Conservation (phyloP, 176 grass and related monocot genomes). For the Aegilops bicornis region DNA sequence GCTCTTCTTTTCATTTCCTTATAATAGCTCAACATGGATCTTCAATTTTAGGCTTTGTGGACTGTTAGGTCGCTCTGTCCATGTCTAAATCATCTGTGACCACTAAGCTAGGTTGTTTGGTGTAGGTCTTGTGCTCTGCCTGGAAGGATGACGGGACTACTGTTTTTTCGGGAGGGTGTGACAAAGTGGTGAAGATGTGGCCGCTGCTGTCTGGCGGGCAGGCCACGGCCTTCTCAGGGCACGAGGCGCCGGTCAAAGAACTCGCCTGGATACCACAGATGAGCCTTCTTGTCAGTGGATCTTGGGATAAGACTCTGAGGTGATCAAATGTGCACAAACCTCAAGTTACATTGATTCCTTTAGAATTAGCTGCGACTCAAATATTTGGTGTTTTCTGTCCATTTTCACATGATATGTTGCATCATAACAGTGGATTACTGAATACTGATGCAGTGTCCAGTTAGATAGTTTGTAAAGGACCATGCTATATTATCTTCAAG, state of each 20-base stretch:
- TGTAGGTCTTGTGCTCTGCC: conserved; percentile 74
- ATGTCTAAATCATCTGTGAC: neutral
- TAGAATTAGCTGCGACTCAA: conserved; percentile 14
- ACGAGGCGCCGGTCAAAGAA: conserved; percentile 76
- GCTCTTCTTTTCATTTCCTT: neutral
- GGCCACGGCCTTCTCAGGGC: conserved; percentile 55
- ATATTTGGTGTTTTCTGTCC: neutral
- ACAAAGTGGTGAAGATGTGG: conserved; percentile 89
- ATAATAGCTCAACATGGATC: neutral
- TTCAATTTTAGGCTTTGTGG: neutral
- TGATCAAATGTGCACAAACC: neutral
- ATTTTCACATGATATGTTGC: neutral
- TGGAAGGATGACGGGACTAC: conserved; percentile 90
- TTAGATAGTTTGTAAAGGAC: conserved; percentile 23
- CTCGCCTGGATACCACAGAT: conserved; percentile 78
- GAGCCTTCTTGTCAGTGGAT: conserved; percentile 84
- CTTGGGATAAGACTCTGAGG: conserved; percentile 92
- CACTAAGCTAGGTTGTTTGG: conserved; percentile 4
- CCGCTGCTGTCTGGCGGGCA: conserved; percentile 76
- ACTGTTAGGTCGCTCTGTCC: neutral
- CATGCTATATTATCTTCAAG: conserved; percentile 13
- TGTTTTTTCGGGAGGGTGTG: conserved; percentile 75
- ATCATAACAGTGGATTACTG: neutral
- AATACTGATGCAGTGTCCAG: neutral
- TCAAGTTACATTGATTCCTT: neutral